phyloP scores from a whole-genome alignment of 2,329 filamentous ascomycete genomes.

The Colletotrichum neosansevieriae region DNA sequence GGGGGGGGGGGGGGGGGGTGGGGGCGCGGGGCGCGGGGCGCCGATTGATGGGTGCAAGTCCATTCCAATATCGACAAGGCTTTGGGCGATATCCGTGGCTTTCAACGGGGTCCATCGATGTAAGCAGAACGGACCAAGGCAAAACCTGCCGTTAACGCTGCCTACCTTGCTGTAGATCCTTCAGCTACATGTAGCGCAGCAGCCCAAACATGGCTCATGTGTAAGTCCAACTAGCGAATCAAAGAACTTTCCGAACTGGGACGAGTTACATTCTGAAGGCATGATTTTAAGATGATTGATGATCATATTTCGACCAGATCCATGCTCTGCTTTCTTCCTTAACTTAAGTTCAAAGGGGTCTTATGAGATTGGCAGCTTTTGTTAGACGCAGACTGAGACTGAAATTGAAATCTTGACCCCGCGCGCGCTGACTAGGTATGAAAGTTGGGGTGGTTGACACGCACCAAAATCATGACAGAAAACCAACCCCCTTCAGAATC shows the following conservation, averaged over 20 bases:
- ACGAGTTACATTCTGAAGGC: background rate
- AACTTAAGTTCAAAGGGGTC: slow-evolving; percentile 2
- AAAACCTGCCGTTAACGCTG: background rate
- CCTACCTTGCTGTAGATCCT: slow-evolving; percentile 19
- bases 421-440: background rate
- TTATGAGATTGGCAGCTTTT: background rate
- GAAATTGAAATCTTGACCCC: background rate
- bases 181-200: slow-evolving; percentile 3
- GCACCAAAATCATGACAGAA: background rate
- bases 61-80: background rate
- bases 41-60: background rate
- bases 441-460: background rate
- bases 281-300: background rate
- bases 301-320: background rate
- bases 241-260: background rate
- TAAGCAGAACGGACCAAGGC: background rate
- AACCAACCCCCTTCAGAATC: background rate
- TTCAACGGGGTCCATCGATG: background rate
- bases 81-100: slow-evolving; percentile 16
- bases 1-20: too few species aligned
- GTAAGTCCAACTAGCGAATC: background rate
- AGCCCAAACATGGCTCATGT: slow-evolving; percentile 7
- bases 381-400: background rate
- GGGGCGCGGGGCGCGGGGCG: background rate
- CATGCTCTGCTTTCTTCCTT: background rate